A percentile compares a stretch with the other conserved stretches of the same genome.
Evolutionary conservation across 2,329 filamentous ascomycete genomes (phyloP).

Genomic region (Curvularia hawaiiensis): DNA sequence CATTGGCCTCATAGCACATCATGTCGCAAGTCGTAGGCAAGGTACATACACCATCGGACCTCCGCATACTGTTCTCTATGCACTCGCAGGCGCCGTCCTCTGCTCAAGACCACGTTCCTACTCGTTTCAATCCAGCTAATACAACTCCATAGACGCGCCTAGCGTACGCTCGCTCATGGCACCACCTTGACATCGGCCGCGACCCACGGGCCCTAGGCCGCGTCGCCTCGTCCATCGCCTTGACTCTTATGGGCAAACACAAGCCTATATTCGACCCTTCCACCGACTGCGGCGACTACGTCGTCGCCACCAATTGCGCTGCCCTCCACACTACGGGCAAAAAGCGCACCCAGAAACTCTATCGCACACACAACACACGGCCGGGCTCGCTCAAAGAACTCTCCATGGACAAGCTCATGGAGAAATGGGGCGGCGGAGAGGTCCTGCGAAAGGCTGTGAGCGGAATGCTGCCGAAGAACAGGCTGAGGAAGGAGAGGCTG

Average conservation of each 20-base stretch:
- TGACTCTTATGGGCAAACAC: slow-evolving; percentile 95
- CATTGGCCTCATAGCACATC: slow-evolving; percentile 35
- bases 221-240: slow-evolving; percentile 84
- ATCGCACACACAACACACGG: slow-evolving; percentile 92
- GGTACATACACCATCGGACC: slow-evolving; percentile 56
- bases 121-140: slow-evolving; percentile 13
- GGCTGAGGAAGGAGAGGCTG: slow-evolving; percentile 84
- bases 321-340: slow-evolving; percentile 87
- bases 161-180: slow-evolving; percentile 96
- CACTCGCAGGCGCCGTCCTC: neutral
- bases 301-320: slow-evolving; percentile 89
- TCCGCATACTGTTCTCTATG: slow-evolving; percentile 19
- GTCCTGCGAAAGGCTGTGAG: slow-evolving; percentile 88
- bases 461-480: slow-evolving; percentile 98
- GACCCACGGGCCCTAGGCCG: slow-evolving; percentile 81
- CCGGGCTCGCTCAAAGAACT: slow-evolving; percentile 86
- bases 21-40: slow-evolving; percentile 84
- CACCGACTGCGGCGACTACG: slow-evolving; percentile 98
- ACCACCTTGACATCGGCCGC: slow-evolving; percentile 77
- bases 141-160: slow-evolving; percentile 74
- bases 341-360: slow-evolving; percentile 92
- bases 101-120: neutral
- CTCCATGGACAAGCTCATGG: slow-evolving; percentile 94
- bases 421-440: slow-evolving; percentile 91
- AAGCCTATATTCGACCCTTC: slow-evolving; percentile 98